phyloP scores from a whole-genome alignment of 1,284 basidiomycete genomes.

The Rhodotorula sp. region DNA sequence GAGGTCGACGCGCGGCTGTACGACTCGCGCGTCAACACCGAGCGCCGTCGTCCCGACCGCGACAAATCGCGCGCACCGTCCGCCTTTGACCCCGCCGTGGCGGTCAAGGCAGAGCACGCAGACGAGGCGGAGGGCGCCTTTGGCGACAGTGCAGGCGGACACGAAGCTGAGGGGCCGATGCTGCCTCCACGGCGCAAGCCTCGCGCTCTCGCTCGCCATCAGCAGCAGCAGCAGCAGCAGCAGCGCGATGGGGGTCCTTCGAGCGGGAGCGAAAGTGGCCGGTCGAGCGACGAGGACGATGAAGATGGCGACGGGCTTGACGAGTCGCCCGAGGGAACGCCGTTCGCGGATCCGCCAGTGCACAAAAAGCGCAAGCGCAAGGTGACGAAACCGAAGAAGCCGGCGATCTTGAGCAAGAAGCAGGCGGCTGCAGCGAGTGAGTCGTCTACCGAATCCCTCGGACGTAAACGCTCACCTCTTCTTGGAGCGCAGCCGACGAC shows the following conservation, averaged over 20 bases:
- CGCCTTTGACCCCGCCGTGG: background rate
- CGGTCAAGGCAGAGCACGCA: background rate
- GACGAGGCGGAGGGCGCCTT: background rate
- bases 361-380: background rate
- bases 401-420: background rate
- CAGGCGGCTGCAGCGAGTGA: background rate
- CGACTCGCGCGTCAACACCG: background rate
- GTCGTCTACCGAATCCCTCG: background rate
- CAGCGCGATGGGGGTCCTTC: no score
- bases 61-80: background rate
- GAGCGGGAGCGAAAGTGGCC: no score
- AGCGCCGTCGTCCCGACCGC: background rate
- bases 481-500: background rate
- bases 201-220: background rate
- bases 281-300: background rate
- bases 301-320: background rate
- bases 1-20: background rate
- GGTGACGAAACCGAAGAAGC: background rate
- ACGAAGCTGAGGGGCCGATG: background rate
- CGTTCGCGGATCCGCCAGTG: background rate
- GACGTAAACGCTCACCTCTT: background rate
- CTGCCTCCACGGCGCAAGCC: background rate
- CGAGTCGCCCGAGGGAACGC: background rate
- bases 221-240: background rate
- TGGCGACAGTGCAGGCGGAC: background rate